Evolutionary conservation across 768 basidiomycete genomes (phyloP), one percentile per base, ranked within the genome.

Genomic region (Calocera viscosa): DNA sequence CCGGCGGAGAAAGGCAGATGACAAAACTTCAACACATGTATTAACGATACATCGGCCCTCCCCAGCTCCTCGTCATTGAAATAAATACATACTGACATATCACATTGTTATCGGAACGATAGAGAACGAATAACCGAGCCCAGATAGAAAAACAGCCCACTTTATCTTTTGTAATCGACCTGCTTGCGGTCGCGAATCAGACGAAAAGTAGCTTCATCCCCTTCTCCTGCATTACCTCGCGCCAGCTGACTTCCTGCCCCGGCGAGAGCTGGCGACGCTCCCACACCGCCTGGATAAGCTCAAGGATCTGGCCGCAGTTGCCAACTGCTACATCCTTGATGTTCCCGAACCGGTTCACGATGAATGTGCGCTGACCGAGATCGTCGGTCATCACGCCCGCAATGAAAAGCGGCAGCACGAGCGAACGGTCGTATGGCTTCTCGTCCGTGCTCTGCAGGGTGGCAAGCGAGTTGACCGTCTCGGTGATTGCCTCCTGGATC

Each of bases 341-440:
- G 34, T 73, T 76, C 32, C 82, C 80, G 60, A 89, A 73, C 63
- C 86, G 80, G 28, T 77, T 75, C 71, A 84, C 86, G 74, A 88
- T 78, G 70, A 85, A 80, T 64, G 85, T 84, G 41, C 85, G 80
- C 64, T 79, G 79, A 40, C 74, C 76, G 19, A 80, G 38, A 82
- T 86, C 84, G 74, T 89, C 85, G 49, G 87, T 83, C 81, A 91
- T 81, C 74, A 84, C 84, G 2, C 86, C 90, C 33, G 86, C 84
- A 41, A 92, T 78, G 73, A 84, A 86, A 66, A 89, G 81, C 30
- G 90, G 89, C 75, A 90, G 87, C 24, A 89, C 78, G 41, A 90
- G 75, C 8, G 82, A 80, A 66, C 87, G 83, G 74, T 92, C 90
- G 47, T 83, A 75, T 67, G 82, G 79, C 17, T 85, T 30, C 28